Evolutionary conservation across 2,329 filamentous ascomycete genomes (phyloP).

Genomic region (Xylaria sp.): DNA sequence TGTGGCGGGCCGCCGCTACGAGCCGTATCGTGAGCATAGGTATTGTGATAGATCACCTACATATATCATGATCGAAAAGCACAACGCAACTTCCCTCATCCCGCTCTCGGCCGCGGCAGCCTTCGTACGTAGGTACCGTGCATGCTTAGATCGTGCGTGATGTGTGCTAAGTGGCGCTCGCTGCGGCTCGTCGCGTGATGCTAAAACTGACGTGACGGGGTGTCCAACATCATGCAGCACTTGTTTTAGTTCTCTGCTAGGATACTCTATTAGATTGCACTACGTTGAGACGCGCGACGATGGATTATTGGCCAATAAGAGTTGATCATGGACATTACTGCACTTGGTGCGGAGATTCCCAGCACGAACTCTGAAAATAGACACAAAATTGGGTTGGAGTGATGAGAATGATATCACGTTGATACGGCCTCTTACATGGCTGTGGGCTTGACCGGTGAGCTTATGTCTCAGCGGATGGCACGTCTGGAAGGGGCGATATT

Average conservation of each 20-base stretch:
- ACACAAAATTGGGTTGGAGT: background rate
- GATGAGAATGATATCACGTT: conserved; percentile 1
- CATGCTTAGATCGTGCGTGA: background rate
- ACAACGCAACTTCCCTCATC: conserved; percentile 4
- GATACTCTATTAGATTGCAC: background rate
- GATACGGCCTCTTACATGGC: background rate
- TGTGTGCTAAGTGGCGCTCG: conserved; percentile 29
- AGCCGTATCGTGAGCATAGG: conserved; percentile 20
- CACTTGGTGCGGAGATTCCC: background rate
- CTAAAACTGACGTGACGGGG: background rate
- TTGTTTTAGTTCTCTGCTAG: background rate
- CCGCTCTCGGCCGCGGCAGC: conserved; percentile 18
- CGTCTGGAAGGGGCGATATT: too few species aligned
- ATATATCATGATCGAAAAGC: conserved; percentile 27
- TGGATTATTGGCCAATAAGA: background rate
- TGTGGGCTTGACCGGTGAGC: conserved; percentile 4
- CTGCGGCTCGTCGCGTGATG: background rate
- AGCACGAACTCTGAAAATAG: background rate
- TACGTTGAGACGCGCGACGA: background rate
- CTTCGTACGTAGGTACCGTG: conserved; percentile 15
- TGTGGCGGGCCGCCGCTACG: conserved; percentile 31
- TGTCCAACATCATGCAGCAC: background rate
- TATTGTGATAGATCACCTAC: conserved; percentile 29
- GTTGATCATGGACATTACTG: background rate
- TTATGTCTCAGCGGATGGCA: conserved; percentile 21